A percentile compares a stretch with the other conserved stretches of the same genome.
phyloP scores from a whole-genome alignment of 257 asterid genomes.

The Lavandula angustifolia region DNA sequence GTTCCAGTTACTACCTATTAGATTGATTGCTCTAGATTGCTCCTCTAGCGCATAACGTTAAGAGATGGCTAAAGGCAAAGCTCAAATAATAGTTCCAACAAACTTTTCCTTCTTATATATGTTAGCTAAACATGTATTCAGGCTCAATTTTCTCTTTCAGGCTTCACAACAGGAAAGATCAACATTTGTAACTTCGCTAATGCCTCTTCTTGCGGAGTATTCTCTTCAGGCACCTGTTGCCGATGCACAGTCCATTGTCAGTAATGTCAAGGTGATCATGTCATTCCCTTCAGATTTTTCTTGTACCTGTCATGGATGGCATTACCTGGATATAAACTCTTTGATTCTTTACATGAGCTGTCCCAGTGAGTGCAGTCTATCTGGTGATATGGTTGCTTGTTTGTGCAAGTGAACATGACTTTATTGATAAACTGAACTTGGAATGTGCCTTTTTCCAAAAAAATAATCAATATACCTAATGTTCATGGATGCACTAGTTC shows the following conservation, averaged over 20 bases:
- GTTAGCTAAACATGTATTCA: constrained; percentile 37
- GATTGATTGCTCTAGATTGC: constrained; percentile 22
- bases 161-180: constrained; percentile 94
- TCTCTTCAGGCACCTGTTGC: constrained; percentile 83
- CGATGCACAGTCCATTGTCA: constrained; percentile 96
- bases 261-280: constrained; percentile 77
- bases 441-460: constrained; percentile 7
- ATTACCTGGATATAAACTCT: constrained; percentile 6
- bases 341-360: constrained; percentile 28
- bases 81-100: constrained; percentile 18
- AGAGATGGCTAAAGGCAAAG: constrained; percentile 10
- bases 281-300: constrained; percentile 20
- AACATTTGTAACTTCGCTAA: constrained; percentile 65
- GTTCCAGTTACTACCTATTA: constrained; percentile 1
- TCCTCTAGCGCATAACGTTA: constrained; percentile 18
- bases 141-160: constrained; percentile 54
- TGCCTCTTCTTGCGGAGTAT: constrained; percentile 98
- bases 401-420: constrained; percentile 6
- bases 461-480: not conserved
- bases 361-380: constrained; percentile 17
- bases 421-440: constrained; percentile 7
- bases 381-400: constrained; percentile 18
- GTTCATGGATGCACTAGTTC: constrained; percentile 2
- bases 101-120: constrained; percentile 21
- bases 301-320: constrained; percentile 30